Evolutionary conservation across 2,329 filamentous ascomycete species (phyloP).

Genomic region (Verticillium zaregamsianum): DNA sequence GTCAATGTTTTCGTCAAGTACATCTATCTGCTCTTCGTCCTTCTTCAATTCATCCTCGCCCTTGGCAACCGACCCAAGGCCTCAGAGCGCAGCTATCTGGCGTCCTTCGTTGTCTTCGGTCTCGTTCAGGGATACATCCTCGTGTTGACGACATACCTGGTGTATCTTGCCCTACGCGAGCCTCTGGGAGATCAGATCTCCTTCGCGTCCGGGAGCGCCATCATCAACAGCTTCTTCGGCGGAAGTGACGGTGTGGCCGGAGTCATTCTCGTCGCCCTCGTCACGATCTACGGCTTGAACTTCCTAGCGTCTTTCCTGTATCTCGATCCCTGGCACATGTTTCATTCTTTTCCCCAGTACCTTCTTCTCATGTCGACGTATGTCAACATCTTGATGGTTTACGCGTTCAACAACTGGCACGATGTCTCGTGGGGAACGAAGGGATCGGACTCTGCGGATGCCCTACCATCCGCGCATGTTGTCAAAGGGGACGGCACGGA

Average conservation of each 20-base stretch:
- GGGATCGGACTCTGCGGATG: conserved; percentile 82
- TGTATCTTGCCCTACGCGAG: conserved; percentile 65
- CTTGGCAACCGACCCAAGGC: conserved; percentile 86
- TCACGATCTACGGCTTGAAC: conserved; percentile 83
- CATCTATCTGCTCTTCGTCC: conserved; percentile 73
- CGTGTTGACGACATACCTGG: conserved; percentile 73
- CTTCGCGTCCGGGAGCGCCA: conserved; percentile 52
- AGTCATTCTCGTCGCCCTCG: conserved; percentile 79
- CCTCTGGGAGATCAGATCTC: conserved; percentile 48
- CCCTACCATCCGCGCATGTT: conserved; percentile 75
- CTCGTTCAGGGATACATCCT: conserved; percentile 80
- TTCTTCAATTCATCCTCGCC: conserved; percentile 82
- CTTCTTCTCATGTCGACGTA: conserved; percentile 81
- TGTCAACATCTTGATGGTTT: conserved; percentile 90
- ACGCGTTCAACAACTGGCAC: conserved; percentile 93
- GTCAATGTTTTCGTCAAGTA: conserved; percentile 81
- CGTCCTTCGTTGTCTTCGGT: conserved; percentile 73
- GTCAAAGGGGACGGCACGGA: conserved; percentile 68
- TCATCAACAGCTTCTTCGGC: conserved; percentile 69
- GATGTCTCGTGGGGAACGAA: conserved; percentile 95
- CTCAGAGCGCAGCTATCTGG: conserved; percentile 76
- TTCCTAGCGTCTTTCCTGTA: conserved; percentile 86
- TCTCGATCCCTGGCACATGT: conserved; percentile 92
- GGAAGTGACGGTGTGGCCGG: conserved; percentile 58
- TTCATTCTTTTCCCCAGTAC: conserved; percentile 83